A percentile compares a stretch with the other conserved stretches of the same genome.
Conservation (phyloP, 2,329 filamentous ascomycete species). For the Cercospora sp. region DNA sequence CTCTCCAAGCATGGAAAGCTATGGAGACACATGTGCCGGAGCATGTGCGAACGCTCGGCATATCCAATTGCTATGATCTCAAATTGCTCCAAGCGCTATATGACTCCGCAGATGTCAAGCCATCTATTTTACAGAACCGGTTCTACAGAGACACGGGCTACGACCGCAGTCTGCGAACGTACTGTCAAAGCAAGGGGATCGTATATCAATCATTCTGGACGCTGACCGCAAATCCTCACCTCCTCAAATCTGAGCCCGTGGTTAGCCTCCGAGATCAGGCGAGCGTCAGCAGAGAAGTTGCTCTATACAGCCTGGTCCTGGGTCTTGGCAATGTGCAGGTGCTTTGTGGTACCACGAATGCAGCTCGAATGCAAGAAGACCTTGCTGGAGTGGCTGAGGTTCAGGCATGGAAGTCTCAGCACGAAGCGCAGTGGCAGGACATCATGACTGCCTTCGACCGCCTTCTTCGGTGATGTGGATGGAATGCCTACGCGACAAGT, state of each 20-base stretch:
- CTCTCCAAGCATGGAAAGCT: conserved; percentile 65
- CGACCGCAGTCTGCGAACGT: conserved; percentile 61
- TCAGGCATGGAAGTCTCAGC: conserved; percentile 14
- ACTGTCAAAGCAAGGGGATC: conserved; percentile 55
- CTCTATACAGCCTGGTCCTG: conserved; percentile 59
- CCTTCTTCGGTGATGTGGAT: conserved; percentile 16
- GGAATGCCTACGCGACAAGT: background rate
- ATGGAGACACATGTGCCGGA: conserved; percentile 68
- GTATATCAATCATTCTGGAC: conserved; percentile 64
- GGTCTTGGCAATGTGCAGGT: conserved; percentile 53
- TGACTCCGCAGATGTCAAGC: conserved; percentile 51
- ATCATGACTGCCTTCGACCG: conserved; percentile 15
- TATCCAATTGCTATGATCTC: conserved; percentile 68
- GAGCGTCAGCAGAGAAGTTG: conserved; percentile 49
- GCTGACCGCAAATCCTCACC: conserved; percentile 57
- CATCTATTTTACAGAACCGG: conserved; percentile 72
- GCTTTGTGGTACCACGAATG: conserved; percentile 59
- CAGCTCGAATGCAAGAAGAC: conserved; percentile 55
- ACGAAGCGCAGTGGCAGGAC: conserved; percentile 10
- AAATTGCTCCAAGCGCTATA: conserved; percentile 57
- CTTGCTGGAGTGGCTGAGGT: conserved; percentile 45
- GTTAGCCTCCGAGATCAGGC: conserved; percentile 49
- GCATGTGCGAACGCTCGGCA: conserved; percentile 66
- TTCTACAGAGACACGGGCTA: conserved; percentile 63
- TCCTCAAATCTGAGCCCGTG: conserved; percentile 54